A percentile compares a stretch with the other conserved stretches of the same genome.
Evolutionary conservation across 2,329 filamentous ascomycete species (phyloP).

Genomic region (Ascochyta lentis): DNA sequence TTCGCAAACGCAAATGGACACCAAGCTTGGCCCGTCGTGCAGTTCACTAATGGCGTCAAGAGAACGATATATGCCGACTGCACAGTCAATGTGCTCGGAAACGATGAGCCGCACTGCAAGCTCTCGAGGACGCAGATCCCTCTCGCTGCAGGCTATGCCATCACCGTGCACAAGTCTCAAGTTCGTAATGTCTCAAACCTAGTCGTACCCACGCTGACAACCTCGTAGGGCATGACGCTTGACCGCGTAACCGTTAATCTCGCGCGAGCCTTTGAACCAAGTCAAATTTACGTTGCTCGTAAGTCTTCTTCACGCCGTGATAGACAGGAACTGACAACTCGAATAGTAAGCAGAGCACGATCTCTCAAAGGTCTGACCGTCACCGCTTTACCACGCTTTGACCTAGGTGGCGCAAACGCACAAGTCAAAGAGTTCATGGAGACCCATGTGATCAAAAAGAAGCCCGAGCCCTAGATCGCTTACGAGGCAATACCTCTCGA

Average conservation of each 20-base stretch:
- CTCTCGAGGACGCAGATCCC: constrained; percentile 68
- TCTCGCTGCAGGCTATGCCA: constrained; percentile 65
- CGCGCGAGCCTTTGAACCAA: constrained; percentile 59
- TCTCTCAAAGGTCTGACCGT: constrained; percentile 59
- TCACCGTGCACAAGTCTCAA: constrained; percentile 66
- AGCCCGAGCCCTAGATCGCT: background rate
- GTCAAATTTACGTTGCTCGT: constrained; percentile 68
- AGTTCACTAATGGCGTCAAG: constrained; percentile 57
- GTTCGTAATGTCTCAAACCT: constrained; percentile 5
- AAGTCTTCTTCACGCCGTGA: constrained; percentile 12
- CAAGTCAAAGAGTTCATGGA: constrained; percentile 45
- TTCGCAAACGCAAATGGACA: constrained; percentile 49
- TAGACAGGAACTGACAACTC: constrained; percentile 3
- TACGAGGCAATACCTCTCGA: background rate
- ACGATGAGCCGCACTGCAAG: constrained; percentile 55
- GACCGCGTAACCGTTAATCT: constrained; percentile 65
- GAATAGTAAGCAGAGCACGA: constrained; percentile 60
- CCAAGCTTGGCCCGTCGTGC: constrained; percentile 59
- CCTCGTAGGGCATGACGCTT: constrained; percentile 63
- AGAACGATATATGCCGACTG: constrained; percentile 61
- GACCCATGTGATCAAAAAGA: constrained; percentile 17
- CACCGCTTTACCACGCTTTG: constrained; percentile 32
- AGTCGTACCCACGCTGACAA: background rate
- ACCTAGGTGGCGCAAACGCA: constrained; percentile 35
- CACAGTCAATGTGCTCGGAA: constrained; percentile 56